Evolutionary conservation across 192 early-diverging fungal genomes (phyloP).

Genomic region (Coemansia sp.): DNA sequence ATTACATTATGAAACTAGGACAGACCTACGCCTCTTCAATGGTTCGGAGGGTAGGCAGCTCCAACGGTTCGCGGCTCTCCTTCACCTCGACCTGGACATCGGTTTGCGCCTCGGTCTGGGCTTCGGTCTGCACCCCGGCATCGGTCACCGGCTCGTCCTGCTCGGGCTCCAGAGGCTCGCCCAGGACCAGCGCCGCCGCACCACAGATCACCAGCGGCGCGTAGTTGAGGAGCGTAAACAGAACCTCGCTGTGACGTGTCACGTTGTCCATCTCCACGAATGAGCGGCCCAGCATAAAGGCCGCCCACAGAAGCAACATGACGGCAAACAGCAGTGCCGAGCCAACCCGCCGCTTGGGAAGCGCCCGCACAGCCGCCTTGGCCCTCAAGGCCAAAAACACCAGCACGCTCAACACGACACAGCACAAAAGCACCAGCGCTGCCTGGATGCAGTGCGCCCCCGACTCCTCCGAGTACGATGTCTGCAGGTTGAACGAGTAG

Average conservation of each 20-base stretch:
- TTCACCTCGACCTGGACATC: no score
- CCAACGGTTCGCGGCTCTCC: no score
- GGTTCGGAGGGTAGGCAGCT: no score
- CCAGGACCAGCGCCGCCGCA: not conserved
- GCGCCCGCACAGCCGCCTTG: not conserved
- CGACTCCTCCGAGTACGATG: not conserved
- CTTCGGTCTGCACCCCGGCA: not conserved
- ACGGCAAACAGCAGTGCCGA: not conserved
- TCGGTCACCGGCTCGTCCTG: not conserved
- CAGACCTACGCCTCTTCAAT: no score
- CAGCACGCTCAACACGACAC: not conserved
- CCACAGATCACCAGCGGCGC: slow-evolving; percentile 2
- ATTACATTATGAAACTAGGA: no score
- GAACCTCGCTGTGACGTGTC: slow-evolving; percentile 8
- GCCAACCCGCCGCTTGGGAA: not conserved
- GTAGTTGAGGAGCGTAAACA: slow-evolving; percentile 11
- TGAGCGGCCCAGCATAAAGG: slow-evolving; percentile 21
- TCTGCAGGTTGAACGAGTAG: not conserved
- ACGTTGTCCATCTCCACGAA: slow-evolving; percentile 12
- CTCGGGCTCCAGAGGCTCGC: slow-evolving; percentile 10
- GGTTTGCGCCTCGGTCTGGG: no score
- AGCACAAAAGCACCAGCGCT: slow-evolving; percentile 1
- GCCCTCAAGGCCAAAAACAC: not conserved
- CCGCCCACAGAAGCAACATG: slow-evolving; percentile 17
- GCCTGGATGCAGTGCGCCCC: slow-evolving; percentile 8